These are phyloP conservation scores for Solanum ossicruentum DNA, from an alignment of 257 asterid genomes.

Conservation along the genomic window DNA sequence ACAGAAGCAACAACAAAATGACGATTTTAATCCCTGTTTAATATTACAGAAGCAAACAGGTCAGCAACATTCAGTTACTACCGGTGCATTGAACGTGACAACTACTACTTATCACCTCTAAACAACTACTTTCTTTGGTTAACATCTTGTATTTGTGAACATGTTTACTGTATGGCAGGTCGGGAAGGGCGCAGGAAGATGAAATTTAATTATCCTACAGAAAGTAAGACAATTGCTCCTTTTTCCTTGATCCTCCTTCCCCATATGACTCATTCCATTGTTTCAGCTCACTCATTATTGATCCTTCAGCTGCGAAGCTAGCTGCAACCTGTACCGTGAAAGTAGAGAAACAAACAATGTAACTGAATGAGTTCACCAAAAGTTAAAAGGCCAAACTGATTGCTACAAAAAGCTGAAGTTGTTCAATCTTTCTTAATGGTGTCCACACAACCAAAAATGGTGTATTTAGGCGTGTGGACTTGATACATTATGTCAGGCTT, in stretches of 20 bases:
- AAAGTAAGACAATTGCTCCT: slow-evolving; percentile 70
- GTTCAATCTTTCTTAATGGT: background rate
- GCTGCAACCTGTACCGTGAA: slow-evolving; percentile 42
- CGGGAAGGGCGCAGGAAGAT: background rate
- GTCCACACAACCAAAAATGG: background rate
- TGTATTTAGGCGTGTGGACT: background rate
- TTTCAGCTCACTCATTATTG: slow-evolving; percentile 55
- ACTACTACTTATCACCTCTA: background rate
- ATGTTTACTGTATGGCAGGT: background rate
- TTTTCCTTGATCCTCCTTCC: slow-evolving; percentile 82
- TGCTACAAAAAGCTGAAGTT: background rate
- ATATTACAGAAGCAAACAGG: too few relatives aligned
- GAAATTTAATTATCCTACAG: slow-evolving; percentile 14
- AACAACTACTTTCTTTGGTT: background rate
- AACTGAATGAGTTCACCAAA: background rate
- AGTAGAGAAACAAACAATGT: background rate
- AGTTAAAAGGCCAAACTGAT: background rate
- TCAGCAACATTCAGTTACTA: background rate
- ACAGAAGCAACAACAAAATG: background rate
- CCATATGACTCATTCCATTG: slow-evolving; percentile 69
- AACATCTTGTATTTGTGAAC: background rate
- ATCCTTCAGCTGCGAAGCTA: slow-evolving; percentile 66
- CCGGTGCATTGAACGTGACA: background rate
- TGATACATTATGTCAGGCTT: background rate
- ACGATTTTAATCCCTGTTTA: background rate